Evolutionary conservation across 331 rosid genomes (phyloP).

Genomic region (Prunus yedoensis): DNA sequence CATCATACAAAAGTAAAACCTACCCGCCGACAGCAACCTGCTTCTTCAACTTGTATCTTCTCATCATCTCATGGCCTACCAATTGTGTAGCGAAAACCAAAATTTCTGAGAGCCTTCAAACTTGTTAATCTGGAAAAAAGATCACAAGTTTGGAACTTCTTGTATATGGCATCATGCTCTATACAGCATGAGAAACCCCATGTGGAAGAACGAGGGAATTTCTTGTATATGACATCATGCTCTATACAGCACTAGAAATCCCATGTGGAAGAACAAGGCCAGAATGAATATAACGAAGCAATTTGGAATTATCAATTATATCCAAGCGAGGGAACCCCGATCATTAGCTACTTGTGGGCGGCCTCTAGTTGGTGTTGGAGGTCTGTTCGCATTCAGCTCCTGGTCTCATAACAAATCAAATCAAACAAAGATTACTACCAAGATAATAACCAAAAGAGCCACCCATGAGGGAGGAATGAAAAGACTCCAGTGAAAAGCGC

Average conservation of each 20-base stretch:
- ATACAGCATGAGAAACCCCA: constrained; percentile 56
- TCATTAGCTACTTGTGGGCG: constrained; percentile 93
- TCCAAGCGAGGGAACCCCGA: constrained; percentile 98
- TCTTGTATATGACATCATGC: constrained; percentile 49
- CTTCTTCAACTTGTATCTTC: constrained; percentile 37
- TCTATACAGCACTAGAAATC: constrained; percentile 59
- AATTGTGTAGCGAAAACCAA: constrained; percentile 35
- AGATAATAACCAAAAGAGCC: neutral
- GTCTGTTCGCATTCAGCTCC: constrained; percentile 99
- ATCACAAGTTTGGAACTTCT: constrained; percentile 34
- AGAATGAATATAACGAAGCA: constrained; percentile 29
- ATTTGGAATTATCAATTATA: constrained; percentile 45
- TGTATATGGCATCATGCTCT: constrained; percentile 53
- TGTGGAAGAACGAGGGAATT: constrained; percentile 50
- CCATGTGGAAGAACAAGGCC: constrained; percentile 57
- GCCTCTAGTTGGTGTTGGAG: constrained; percentile 99
- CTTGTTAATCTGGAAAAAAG: constrained; percentile 38
- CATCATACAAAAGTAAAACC: constrained; percentile 41
- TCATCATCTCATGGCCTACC: constrained; percentile 36
- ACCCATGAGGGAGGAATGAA: neutral
- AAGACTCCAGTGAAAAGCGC: neutral
- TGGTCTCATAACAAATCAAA: constrained; percentile 26
- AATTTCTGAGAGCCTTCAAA: constrained; percentile 43
- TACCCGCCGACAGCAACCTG: constrained; percentile 45
- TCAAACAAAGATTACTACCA: constrained; percentile 18